These are phyloP conservation scores for Trametes versicolor DNA, from an alignment of 1,284 basidiomycete genomes.

Conservation along the genomic window DNA sequence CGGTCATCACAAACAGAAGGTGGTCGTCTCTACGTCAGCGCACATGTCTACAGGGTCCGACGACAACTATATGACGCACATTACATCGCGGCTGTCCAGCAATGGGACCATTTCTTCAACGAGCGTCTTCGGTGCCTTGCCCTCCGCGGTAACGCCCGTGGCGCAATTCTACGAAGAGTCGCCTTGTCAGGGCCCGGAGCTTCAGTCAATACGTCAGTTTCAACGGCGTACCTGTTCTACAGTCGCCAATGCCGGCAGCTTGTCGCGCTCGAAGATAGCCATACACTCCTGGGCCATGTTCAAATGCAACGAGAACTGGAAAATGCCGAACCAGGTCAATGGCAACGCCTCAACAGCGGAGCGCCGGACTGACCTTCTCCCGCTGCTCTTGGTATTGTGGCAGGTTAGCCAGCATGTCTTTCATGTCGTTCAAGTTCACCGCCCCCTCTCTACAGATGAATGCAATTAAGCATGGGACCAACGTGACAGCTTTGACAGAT, in stretches of 20 bases:
- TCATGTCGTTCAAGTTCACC: slow-evolving; percentile 95
- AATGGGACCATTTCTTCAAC: slow-evolving; percentile 99
- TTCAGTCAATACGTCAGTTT: slow-evolving; percentile 8
- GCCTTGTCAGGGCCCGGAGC: slow-evolving; percentile 3
- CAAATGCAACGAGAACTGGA: slow-evolving; percentile 93
- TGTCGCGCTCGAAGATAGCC: slow-evolving; percentile 90
- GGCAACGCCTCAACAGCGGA: background rate
- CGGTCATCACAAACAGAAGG: slow-evolving; percentile 3
- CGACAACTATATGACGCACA: slow-evolving; percentile 57
- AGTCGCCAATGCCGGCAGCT: slow-evolving; percentile 85
- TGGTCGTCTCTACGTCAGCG: slow-evolving; percentile 27
- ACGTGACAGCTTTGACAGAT: background rate
- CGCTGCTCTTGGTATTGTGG: slow-evolving; percentile 97
- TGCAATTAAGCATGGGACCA: background rate
- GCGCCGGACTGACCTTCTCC: slow-evolving; percentile 76
- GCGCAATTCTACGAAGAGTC: slow-evolving; percentile 77
- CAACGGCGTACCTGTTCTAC: slow-evolving; percentile 85
- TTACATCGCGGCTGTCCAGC: slow-evolving; percentile 86
- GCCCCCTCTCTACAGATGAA: slow-evolving; percentile 68
- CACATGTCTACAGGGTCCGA: slow-evolving; percentile 9
- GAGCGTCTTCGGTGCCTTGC: slow-evolving; percentile 90
- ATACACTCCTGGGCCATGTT: slow-evolving; percentile 99
- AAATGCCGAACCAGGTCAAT: slow-evolving; percentile 4
- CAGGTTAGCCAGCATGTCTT: slow-evolving; percentile 96
- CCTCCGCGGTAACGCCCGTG: slow-evolving; percentile 89